Evolutionary conservation across 257 asterid genomes (phyloP).

Genomic region (Agastache rugosa): DNA sequence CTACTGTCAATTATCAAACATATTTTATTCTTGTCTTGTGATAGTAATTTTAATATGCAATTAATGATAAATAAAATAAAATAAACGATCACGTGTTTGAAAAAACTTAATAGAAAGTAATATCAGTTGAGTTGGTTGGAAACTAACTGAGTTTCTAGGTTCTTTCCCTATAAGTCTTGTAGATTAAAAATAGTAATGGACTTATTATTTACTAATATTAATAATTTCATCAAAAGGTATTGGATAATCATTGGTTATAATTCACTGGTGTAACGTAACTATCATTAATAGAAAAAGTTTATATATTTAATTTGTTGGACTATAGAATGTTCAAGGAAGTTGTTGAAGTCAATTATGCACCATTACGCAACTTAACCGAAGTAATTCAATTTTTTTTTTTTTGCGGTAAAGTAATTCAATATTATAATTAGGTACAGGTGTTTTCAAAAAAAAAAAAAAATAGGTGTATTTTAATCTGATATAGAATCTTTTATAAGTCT

Average conservation of each 20-base stretch:
- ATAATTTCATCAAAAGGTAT: background rate
- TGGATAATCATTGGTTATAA: constrained; percentile 4
- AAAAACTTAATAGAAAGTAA: background rate
- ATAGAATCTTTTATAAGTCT: background rate
- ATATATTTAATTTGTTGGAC: background rate
- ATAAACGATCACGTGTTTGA: background rate
- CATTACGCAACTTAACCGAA: background rate
- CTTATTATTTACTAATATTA: background rate
- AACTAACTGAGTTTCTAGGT: constrained; percentile 10
- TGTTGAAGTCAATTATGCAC: constrained; percentile 16
- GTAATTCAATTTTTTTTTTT: too few species aligned
- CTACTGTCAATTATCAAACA: too few species aligned
- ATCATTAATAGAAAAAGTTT: background rate
- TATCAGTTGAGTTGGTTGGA: background rate
- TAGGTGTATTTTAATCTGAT: background rate
- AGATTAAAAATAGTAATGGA: background rate
- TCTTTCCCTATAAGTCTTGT: background rate
- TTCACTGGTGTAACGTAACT: background rate
- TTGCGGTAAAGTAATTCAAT: too few species aligned
- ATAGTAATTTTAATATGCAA: too few species aligned
- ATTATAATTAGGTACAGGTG: background rate
- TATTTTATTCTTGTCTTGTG: too few species aligned
- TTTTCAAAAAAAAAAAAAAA: too few species aligned
- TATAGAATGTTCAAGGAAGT: constrained; percentile 7
- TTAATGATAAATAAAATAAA: too few species aligned